phyloP scores from a whole-genome alignment of 2,329 filamentous ascomycete genomes.

The Hirsutella minnesotensis region DNA sequence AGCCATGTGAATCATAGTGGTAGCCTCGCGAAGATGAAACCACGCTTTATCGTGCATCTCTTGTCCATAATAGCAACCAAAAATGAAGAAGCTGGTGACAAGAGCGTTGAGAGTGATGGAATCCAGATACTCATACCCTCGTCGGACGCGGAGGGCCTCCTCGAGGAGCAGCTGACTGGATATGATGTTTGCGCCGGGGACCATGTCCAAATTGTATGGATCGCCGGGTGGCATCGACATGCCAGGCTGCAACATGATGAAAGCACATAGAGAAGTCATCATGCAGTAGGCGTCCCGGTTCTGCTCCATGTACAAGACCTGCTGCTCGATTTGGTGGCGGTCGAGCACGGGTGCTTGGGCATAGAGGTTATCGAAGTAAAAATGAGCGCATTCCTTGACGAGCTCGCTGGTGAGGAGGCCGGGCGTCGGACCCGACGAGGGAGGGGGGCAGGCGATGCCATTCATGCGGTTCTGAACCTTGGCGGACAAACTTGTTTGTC shows the following conservation, averaged over 20 bases:
- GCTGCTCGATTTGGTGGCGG: slow-evolving; percentile 44
- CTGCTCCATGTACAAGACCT: slow-evolving; percentile 48
- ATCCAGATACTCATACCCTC: slow-evolving; percentile 48
- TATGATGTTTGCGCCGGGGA: slow-evolving; percentile 48
- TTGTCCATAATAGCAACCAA: slow-evolving; percentile 58
- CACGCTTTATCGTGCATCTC: slow-evolving; percentile 67
- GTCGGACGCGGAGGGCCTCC: slow-evolving; percentile 53
- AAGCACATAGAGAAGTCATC: slow-evolving; percentile 51
- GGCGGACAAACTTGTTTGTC: slow-evolving; percentile 50
- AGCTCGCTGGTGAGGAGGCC: slow-evolving; percentile 50
- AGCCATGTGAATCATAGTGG: slow-evolving; percentile 52
- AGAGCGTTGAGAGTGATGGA: slow-evolving; percentile 44
- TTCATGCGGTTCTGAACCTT: slow-evolving; percentile 50
- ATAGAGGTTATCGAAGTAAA: slow-evolving; percentile 59
- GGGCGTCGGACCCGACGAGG: slow-evolving; percentile 41
- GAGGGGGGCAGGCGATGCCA: slow-evolving; percentile 37
- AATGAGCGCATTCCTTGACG: slow-evolving; percentile 54
- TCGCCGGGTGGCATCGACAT: slow-evolving; percentile 48
- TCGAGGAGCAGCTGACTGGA: slow-evolving; percentile 56
- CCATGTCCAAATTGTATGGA: slow-evolving; percentile 41
- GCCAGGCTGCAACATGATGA: slow-evolving; percentile 58
- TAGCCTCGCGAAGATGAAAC: slow-evolving; percentile 68
- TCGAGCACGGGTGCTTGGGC: slow-evolving; percentile 51
- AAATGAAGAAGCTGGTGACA: slow-evolving; percentile 70
- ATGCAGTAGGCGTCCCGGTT: slow-evolving; percentile 53